Evolutionary conservation across 2,329 filamentous ascomycete species (phyloP), one percentile per base, ranked within the genome.

Genomic region (Monosporascus sp.): DNA sequence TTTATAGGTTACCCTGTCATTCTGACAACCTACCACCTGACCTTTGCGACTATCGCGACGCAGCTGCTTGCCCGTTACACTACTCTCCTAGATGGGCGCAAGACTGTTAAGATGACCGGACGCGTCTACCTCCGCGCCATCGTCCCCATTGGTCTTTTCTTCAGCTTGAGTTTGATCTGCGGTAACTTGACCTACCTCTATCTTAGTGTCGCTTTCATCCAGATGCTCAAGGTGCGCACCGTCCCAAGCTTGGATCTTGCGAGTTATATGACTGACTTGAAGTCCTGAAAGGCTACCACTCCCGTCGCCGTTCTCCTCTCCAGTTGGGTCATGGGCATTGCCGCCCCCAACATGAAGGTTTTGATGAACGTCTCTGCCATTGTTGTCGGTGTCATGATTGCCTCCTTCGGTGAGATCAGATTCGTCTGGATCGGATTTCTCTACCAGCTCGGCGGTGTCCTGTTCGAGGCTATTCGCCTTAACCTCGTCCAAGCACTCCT

Each of bases 61-160:
- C 94, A 97, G 74, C 68, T 96, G 62, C 83, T 99, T 70, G 91
- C 94, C 49, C 88, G 90, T 66, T 95, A 90, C 69, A 97, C 93
- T 43, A 87, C 79, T 39, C 78, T 96, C 51, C 88, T 99, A 59
- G 94, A 99, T 76, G 92, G 91, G 62, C 87, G 94, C 66, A 96
- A 97, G 77, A 89, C 87, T 44, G 91, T 97, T 56, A 96, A 96
- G 77, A 97, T 99, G 93, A 97, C 90, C 27, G 90, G 90, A 62
- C 87, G 87, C 60, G 86, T 97, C 65, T 97, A 97, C 73, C 77
- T 97, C 56, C 87, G 91, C 63, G 91, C 92, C 45, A 96, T 97
- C 62, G 87, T 97, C 38, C 93, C 93, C 53, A 97, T 97, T 66
- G 93, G 93, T 61, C 74, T 96, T 69, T 95, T 96, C 77, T 97